phyloP scores from a whole-genome alignment of 495 filamentous ascomycete genomes.

The Penicillium paxilli region DNA sequence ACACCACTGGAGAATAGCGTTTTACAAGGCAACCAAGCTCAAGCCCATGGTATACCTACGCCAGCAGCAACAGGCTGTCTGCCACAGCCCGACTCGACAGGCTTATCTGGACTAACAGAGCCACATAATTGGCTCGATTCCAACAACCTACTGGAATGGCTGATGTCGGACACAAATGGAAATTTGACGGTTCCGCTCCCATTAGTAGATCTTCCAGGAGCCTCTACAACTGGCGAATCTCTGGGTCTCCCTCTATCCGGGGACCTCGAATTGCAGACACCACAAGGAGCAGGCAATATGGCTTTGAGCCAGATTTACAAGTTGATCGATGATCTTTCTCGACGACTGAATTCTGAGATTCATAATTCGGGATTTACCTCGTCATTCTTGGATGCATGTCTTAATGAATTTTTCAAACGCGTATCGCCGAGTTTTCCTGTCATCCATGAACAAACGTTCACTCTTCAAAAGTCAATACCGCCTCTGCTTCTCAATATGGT shows the following conservation, averaged over 20 bases:
- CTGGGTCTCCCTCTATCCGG: background rate
- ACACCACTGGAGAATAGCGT: background rate
- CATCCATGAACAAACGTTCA: conserved; percentile 14
- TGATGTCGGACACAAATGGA: conserved; percentile 13
- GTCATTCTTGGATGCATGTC: conserved; percentile 14
- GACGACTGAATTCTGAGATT: conserved; percentile 12
- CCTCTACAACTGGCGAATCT: background rate
- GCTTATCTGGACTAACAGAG: background rate
- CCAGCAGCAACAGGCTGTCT: background rate
- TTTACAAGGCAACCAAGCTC: background rate
- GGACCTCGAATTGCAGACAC: background rate
- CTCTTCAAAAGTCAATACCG: conserved; percentile 11
- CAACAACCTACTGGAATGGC: conserved; percentile 14
- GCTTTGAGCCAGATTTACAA: conserved; percentile 12
- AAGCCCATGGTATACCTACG: background rate
- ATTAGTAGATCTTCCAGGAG: conserved; percentile 1
- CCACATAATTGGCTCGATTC: background rate
- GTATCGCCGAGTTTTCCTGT: conserved; percentile 13
- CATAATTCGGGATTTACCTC: conserved; percentile 16
- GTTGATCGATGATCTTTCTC: conserved; percentile 17
- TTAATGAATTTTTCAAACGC: conserved; percentile 18
- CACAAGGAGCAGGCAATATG: conserved; percentile 4
- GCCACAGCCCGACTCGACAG: background rate
- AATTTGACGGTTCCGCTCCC: conserved; percentile 4
- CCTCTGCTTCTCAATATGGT: conserved; percentile 21